Conservation (phyloP, 352 stramenopile genomes). For the Phytophthora palmivora region DNA sequence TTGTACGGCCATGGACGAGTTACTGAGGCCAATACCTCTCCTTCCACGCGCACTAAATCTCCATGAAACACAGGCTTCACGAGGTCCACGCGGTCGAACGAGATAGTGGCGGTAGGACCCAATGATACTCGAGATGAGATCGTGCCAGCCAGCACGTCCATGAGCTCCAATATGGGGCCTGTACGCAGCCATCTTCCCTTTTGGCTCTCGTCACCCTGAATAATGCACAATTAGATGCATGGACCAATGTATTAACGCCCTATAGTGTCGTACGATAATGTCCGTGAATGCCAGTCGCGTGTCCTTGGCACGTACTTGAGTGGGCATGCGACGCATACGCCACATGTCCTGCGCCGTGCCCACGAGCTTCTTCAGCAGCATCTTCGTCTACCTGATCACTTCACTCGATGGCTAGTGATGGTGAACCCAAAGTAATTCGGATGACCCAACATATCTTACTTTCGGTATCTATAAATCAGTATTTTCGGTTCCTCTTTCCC, state of each 20-base stretch:
- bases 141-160: constrained; percentile 57
- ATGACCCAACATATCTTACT: not conserved
- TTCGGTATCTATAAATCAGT: not conserved
- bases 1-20: constrained; percentile 65
- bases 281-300: constrained; percentile 63
- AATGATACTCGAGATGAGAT: constrained; percentile 49
- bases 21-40: constrained; percentile 55
- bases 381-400: too few relatives aligned
- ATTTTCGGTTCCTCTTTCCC: not conserved
- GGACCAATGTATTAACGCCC: not conserved
- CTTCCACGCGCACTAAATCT: constrained; percentile 62
- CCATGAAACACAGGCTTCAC: constrained; percentile 64
- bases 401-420: not conserved
- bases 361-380: constrained; percentile 54
- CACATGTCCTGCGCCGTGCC: constrained; percentile 52
- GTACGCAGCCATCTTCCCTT: constrained; percentile 53
- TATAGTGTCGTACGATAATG: constrained; percentile 49
- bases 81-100: constrained; percentile 63
- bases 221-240: not conserved
- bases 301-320: constrained; percentile 55
- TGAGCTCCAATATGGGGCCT: constrained; percentile 61
- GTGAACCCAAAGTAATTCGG: not conserved
- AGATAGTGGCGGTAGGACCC: constrained; percentile 55
- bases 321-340: constrained; percentile 50
- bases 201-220: constrained; percentile 58